Conservation (phyloP, 2,329 filamentous ascomycete species). For the Lachnellula suecica region DNA sequence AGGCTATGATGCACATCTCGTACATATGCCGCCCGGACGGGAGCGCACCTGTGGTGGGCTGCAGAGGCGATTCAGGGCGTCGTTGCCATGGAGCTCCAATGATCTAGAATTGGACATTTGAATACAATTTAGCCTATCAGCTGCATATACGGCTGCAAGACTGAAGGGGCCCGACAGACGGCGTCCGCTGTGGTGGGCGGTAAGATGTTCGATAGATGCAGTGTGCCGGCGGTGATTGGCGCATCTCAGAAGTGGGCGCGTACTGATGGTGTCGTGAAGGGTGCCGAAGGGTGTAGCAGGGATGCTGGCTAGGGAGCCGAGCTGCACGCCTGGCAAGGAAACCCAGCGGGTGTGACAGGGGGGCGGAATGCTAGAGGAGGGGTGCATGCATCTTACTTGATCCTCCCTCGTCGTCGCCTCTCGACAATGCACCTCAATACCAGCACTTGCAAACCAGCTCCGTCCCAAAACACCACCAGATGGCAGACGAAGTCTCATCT, state of each 20-base stretch:
- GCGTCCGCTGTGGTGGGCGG: constrained; percentile 6
- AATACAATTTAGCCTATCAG: constrained; percentile 9
- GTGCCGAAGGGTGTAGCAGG: background rate
- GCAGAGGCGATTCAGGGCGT: constrained; percentile 4
- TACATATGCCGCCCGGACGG: constrained; percentile 3
- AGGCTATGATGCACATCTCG: constrained; percentile 6
- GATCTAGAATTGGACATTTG: background rate
- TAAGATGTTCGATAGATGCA: background rate
- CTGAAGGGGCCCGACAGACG: background rate
- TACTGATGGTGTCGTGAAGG: background rate
- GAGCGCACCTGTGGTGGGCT: too few species aligned
- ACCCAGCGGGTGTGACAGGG: background rate
- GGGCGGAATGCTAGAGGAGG: background rate
- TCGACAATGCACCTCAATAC: background rate
- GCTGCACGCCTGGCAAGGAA: too few species aligned
- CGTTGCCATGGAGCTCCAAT: constrained; percentile 6
- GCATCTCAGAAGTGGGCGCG: background rate
- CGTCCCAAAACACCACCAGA: constrained; percentile 5
- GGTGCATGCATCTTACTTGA: background rate
- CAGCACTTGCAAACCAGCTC: constrained; percentile 2
- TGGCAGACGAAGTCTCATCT: constrained; percentile 3
- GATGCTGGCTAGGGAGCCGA: background rate
- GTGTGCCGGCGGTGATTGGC: background rate
- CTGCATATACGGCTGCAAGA: background rate
- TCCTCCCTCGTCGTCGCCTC: background rate